Evolutionary conservation across 2,329 filamentous ascomycete species (phyloP), one percentile per base, ranked within the genome.

Genomic region (Teratosphaeria pseudoeucalypti): DNA sequence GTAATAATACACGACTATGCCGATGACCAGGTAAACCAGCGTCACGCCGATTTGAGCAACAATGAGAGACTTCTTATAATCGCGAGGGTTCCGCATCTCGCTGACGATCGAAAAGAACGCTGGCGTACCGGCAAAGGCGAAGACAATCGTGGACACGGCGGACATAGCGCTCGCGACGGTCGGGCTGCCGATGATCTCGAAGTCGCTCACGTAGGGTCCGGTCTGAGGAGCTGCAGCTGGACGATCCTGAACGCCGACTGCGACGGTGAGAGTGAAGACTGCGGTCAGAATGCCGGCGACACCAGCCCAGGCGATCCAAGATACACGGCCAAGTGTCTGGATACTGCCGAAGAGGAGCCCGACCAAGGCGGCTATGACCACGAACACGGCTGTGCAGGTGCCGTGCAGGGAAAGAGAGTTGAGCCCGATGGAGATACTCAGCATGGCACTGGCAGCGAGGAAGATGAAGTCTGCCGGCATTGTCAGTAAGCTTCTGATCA

Each of bases 31-130:
- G 65, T 86, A 86, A 0, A 79, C 78, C 0, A 77, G 75, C 0
- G 78, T 79, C 4, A 83, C 81, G 52, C 85, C 69, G 16, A 70
- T 74, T 80, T 83, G 82, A 68, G 80, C 82, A 2, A 83, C 80
- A 53, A 85, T 68, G 10, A 71, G 75, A 0, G 84, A 79, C 68
- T 85, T 85, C 58, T 76, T 77, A 69, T 81, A 86, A 62, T 85
- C 80, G 23, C 74, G 75, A 0, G 83, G 83, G 23, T 77, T 75
- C 52, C 74, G 75, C 84, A 87, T 87, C 73, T 87, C 85, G 0
- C 81, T 82, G 56, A 86, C 85, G 60, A 87, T 81, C 2, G 83
- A 81, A 1, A 86, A 71, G 65, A 85, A 86, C 1, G 81, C 81
- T 23, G 79, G 80, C 0, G 82, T 84, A 10, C 80, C 82, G 0